Percentiles rank a stretch among this genome's conserved stretches.
Evolutionary conservation across 78 protist species (phyloP).

Genomic region (Dictyostelium firmibasis): DNA sequence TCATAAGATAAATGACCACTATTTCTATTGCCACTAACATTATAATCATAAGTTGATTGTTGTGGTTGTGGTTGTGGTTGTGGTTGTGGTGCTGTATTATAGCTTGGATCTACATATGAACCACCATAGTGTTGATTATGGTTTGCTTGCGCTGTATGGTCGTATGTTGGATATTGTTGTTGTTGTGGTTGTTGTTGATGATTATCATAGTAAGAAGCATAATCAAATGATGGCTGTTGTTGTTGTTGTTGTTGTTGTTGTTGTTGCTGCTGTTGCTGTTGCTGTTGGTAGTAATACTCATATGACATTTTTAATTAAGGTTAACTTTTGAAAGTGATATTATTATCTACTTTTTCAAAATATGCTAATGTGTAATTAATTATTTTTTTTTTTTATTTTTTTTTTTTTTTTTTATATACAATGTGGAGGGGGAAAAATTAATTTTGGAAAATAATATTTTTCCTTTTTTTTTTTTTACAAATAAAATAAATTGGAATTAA

Average conservation of each 20-base stretch:
- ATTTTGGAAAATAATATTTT: too few species aligned
- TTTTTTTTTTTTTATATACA: too few species aligned
- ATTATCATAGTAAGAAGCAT: background rate
- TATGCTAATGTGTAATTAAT: too few species aligned
- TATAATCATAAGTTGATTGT: background rate
- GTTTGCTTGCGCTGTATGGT: background rate
- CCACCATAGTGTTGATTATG: conserved; percentile 36
- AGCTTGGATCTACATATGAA: background rate
- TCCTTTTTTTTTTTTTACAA: too few species aligned
- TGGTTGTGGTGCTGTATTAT: background rate
- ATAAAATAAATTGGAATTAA: too few species aligned
- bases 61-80: too few species aligned
- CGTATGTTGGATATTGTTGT: conserved; percentile 13
- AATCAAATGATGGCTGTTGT: background rate
- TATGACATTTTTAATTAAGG: background rate
- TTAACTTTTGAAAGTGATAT: too few species aligned
- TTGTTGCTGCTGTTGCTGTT: conserved; percentile 47
- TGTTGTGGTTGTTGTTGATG: conserved; percentile 34
- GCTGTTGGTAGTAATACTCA: background rate
- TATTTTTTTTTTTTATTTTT: too few species aligned
- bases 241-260: background rate
- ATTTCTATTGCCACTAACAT: background rate
- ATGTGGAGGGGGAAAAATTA: too few species aligned
- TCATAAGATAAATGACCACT: background rate
- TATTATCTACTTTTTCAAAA: too few species aligned